These are phyloP conservation scores for Daldinia bambusicola DNA, from an alignment of 495 filamentous ascomycete species.

Conservation along the genomic window DNA sequence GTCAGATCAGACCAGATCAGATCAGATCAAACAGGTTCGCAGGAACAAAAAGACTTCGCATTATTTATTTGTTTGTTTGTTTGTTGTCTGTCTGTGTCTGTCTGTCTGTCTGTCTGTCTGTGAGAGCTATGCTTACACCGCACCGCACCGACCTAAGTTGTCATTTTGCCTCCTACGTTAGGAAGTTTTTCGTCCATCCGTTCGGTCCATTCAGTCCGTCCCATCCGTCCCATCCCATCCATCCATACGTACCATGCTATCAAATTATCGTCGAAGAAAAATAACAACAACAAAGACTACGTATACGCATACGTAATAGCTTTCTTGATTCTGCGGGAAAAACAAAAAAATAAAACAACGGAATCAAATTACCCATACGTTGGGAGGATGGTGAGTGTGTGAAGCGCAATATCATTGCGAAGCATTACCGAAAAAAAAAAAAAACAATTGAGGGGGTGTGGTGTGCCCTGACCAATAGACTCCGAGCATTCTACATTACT, in stretches of 20 bases:
- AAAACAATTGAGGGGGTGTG: conserved; percentile 8
- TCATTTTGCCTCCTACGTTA: not conserved
- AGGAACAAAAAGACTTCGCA: conserved; percentile 5
- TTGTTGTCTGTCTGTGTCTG: no score
- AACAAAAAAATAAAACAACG: not conserved
- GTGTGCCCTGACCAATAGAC: conserved; percentile 29
- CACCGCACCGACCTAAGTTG: not conserved
- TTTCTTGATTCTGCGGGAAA: not conserved
- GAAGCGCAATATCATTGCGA: conserved; percentile 7
- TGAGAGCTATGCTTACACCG: not conserved
- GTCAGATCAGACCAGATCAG: no score
- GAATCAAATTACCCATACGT: not conserved
- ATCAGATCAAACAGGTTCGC: not conserved
- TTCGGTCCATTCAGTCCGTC: no score
- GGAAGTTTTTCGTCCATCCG: not conserved
- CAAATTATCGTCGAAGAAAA: not conserved
- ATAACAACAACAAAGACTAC: not conserved
- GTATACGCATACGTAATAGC: conserved; percentile 1
- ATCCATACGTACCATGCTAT: not conserved
- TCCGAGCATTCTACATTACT: conserved; percentile 32
- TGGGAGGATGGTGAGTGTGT: not conserved
- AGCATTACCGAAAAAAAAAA: conserved; percentile 19
- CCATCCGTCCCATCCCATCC: not conserved
- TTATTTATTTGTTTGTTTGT: conserved; percentile 1
- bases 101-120: not conserved